Evolutionary conservation across 2,329 filamentous ascomycete species (phyloP).

Genomic region (Metarhizium rileyi): DNA sequence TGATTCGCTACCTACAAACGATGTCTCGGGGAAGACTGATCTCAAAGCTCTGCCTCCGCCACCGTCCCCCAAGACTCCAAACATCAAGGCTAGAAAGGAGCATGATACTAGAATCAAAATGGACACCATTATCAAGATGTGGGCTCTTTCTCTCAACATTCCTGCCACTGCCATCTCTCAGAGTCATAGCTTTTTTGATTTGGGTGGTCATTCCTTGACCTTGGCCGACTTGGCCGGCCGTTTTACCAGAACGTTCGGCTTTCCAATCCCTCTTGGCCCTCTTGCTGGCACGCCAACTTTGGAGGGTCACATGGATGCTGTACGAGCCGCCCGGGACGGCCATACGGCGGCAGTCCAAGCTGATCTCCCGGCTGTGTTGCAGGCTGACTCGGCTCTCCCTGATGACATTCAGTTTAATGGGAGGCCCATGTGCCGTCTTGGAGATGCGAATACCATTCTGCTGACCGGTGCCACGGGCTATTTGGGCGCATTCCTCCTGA

Average conservation of each 20-base stretch:
- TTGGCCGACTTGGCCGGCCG: conserved; percentile 69
- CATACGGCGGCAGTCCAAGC: conserved; percentile 67
- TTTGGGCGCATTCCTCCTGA: conserved; percentile 64
- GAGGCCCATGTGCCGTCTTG: conserved; percentile 46
- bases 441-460: conserved; percentile 58
- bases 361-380: conserved; percentile 60
- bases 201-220: conserved; percentile 68
- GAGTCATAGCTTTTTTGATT: conserved; percentile 71
- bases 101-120: conserved; percentile 55
- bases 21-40: conserved; percentile 71
- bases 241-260: conserved; percentile 59
- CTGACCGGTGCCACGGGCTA: conserved; percentile 71
- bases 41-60: conserved; percentile 62
- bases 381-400: conserved; percentile 56
- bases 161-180: conserved; percentile 51
- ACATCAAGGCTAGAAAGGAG: conserved; percentile 31
- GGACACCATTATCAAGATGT: conserved; percentile 59
- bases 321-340: conserved; percentile 61
- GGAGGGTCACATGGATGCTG: conserved; percentile 60
- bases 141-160: conserved; percentile 62
- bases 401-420: conserved; percentile 55
- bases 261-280: conserved; percentile 60
- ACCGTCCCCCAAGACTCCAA: conserved; percentile 38
- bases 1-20: conserved; percentile 61
- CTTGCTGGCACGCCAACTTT: conserved; percentile 64